phyloP scores from a whole-genome alignment of 331 rosid species.

The Dryas integrifolia region DNA sequence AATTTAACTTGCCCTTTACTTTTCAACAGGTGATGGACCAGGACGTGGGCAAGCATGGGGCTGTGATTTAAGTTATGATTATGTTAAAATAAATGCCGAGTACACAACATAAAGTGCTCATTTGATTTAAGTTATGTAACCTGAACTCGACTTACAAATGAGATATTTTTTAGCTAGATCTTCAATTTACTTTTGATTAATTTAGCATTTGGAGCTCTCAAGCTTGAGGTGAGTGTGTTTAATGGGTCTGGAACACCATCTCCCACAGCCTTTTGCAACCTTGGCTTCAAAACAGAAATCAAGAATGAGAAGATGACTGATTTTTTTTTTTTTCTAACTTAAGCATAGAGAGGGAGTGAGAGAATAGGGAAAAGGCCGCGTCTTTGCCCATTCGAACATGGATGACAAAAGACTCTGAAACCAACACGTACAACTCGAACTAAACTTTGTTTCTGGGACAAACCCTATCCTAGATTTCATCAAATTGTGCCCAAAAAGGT shows the following conservation, averaged over 20 bases:
- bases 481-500: too few relatives aligned
- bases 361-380: too few relatives aligned
- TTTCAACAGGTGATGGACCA: conserved; percentile 61
- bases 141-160: not conserved
- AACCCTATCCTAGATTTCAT: too few relatives aligned
- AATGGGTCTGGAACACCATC: not conserved
- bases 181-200: not conserved
- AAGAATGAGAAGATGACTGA: too few relatives aligned
- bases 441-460: too few relatives aligned
- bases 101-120: conserved; percentile 52
- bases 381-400: too few relatives aligned
- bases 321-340: too few relatives aligned
- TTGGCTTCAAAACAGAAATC: not conserved
- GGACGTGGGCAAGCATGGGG: conserved; percentile 94
- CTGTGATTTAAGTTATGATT: conserved; percentile 82
- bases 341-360: too few relatives aligned
- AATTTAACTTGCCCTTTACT: conserved; percentile 5
- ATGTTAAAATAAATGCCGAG: conserved; percentile 85
- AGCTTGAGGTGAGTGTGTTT: not conserved
- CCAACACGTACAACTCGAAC: too few relatives aligned
- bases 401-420: too few relatives aligned
- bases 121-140: not conserved
- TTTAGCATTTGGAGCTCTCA: not conserved
- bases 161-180: not conserved
- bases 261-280: not conserved